Conservation (phyloP, 2,329 filamentous ascomycete genomes). For the Neofusicoccum parvum region DNA sequence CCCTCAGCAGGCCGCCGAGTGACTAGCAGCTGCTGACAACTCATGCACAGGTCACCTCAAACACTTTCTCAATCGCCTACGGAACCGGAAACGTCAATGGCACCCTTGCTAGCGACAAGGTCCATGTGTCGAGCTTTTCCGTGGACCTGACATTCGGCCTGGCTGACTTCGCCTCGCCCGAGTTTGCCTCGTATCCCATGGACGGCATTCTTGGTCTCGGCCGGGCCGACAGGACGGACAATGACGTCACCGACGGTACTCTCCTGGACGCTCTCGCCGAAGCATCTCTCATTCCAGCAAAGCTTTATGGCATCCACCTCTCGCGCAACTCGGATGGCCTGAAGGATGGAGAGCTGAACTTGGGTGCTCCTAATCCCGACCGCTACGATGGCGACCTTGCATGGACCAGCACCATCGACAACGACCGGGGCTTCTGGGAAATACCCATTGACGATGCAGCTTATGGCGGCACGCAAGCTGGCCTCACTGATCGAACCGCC, state of each 20-base stretch:
- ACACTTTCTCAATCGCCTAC: slow-evolving; percentile 69
- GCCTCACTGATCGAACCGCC: slow-evolving; percentile 56
- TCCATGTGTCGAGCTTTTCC: slow-evolving; percentile 67
- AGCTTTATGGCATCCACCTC: slow-evolving; percentile 72
- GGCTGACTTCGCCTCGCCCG: slow-evolving; percentile 68
- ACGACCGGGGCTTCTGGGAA: slow-evolving; percentile 67
- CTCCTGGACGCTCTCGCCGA: slow-evolving; percentile 66
- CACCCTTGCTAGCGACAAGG: slow-evolving; percentile 64
- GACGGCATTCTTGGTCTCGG: slow-evolving; percentile 85
- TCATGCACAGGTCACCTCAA: slow-evolving; percentile 45
- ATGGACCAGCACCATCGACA: slow-evolving; percentile 61
- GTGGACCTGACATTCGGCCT: slow-evolving; percentile 71
- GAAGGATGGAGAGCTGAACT: slow-evolving; percentile 75
- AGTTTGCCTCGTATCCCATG: slow-evolving; percentile 79
- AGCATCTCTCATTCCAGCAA: slow-evolving; percentile 61
- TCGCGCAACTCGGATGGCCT: slow-evolving; percentile 65
- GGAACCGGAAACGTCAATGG: slow-evolving; percentile 76
- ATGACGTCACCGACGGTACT: slow-evolving; percentile 57
- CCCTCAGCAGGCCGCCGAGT: background rate
- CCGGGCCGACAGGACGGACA: slow-evolving; percentile 52
- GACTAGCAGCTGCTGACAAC: background rate
- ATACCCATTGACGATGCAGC: slow-evolving; percentile 68
- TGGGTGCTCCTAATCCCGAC: slow-evolving; percentile 68
- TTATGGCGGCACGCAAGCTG: slow-evolving; percentile 58
- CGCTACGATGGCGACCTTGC: slow-evolving; percentile 69